phyloP scores from a whole-genome alignment of 129 eudicot species.

The Daucus carota region DH1_v3.0 NC_030384.2:38559501-38560000 shows the following conservation, averaged over 20 bases:
- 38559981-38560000: slow-evolving; percentile 40
- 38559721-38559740: too few species aligned
- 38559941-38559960: slow-evolving; percentile 57
- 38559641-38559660: not conserved
- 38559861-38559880: not conserved
- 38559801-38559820: slow-evolving; percentile 74
- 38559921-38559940: slow-evolving; percentile 37
- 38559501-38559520: not conserved
- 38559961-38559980: slow-evolving; percentile 63
- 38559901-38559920: not conserved
- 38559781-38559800: slow-evolving; percentile 71
- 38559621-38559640: not conserved
- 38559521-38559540: not conserved
- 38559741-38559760: not conserved
- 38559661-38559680: not conserved
- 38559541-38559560: not conserved
- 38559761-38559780: slow-evolving; percentile 6
- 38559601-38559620: not conserved
- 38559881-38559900: not conserved
- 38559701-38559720: not conserved
- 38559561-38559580: not conserved
- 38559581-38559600: not conserved
- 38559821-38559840: slow-evolving; percentile 80
- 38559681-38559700: not conserved
- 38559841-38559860: not conserved